Conservation (phyloP, 371 early-diverging fungal species). For the Mucor lusitanicus region DNA sequence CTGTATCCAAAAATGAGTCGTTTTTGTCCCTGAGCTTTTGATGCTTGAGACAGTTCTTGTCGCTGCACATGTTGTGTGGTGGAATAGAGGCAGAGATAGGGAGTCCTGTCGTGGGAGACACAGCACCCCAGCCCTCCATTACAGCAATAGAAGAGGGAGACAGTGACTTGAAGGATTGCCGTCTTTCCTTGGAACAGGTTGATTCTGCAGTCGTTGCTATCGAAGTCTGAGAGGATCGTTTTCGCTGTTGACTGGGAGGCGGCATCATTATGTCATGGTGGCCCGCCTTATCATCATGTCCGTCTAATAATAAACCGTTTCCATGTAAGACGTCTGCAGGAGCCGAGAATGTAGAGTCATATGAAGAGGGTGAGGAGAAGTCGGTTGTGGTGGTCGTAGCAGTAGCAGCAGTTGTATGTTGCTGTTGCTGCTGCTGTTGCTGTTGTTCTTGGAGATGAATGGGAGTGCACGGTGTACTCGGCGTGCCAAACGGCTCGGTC, state of each 20-base stretch:
- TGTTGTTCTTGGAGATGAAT: background rate
- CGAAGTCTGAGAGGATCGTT: constrained; percentile 6
- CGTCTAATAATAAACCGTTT: background rate
- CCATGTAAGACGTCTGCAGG: constrained; percentile 4
- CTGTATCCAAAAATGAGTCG: background rate
- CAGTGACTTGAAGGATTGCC: background rate
- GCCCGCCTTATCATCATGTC: background rate
- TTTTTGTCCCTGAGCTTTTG: background rate
- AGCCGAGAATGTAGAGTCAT: constrained; percentile 12
- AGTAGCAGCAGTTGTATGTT: background rate
- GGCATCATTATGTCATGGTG: constrained; percentile 1
- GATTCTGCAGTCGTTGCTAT: background rate
- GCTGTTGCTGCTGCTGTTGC: background rate
- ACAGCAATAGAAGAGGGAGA: constrained; percentile 39
- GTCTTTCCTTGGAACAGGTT: constrained; percentile 2
- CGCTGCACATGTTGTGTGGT: constrained; percentile 23
- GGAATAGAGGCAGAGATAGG: constrained; percentile 34
- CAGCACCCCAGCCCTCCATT: constrained; percentile 35
- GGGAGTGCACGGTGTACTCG: background rate
- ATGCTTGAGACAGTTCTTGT: constrained; percentile 18
- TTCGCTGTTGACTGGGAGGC: background rate
- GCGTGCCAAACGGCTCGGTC: constrained; percentile 13
- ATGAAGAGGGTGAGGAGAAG: constrained; percentile 7
- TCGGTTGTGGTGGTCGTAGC: background rate
- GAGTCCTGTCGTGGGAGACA: constrained; percentile 36